These are phyloP conservation scores for Diplosphaera chodatii DNA, from an alignment of 139 green algal genomes.

Conservation along the genomic window DNA sequence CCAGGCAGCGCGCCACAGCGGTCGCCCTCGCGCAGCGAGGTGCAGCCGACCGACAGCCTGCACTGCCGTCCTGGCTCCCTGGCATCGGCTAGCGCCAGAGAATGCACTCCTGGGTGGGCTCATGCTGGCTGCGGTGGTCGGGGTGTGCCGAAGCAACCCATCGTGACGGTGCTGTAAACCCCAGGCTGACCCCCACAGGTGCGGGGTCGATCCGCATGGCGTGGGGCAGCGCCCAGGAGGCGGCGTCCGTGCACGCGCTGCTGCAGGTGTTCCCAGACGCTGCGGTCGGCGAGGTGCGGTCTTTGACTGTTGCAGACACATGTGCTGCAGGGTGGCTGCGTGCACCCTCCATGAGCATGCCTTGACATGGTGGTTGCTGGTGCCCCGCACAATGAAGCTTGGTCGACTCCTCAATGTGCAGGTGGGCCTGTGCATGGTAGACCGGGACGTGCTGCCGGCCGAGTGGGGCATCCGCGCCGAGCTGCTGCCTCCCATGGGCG, in stretches of 20 bases:
- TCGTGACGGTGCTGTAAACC: too few relatives aligned
- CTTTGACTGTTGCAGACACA: too few relatives aligned
- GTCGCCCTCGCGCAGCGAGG: not conserved
- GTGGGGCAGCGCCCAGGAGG: constrained; percentile 64
- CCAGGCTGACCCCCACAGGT: constrained; percentile 5
- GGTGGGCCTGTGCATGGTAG: constrained; percentile 41
- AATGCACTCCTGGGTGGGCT: not conserved
- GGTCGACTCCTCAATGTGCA: constrained; percentile 8
- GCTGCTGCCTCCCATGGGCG: constrained; percentile 49
- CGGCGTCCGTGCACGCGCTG: constrained; percentile 35
- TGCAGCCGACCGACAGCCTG: not conserved
- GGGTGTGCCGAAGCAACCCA: too few relatives aligned
- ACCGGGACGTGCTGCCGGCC: constrained; percentile 6
- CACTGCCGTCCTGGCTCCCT: not conserved
- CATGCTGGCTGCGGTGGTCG: not conserved
- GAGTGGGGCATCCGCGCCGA: constrained; percentile 21
- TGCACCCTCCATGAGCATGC: not conserved
- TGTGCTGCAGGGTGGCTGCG: not conserved
- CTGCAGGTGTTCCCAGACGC: constrained; percentile 25
- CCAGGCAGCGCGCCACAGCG: not conserved
- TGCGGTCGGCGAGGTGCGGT: constrained; percentile 22
- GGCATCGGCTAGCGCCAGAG: not conserved
- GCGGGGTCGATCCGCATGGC: constrained; percentile 36
- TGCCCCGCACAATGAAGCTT: not conserved
- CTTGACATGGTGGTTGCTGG: not conserved